phyloP scores from a whole-genome alignment of 257 asterid species.

The Rubia yunnanensis region DNA sequence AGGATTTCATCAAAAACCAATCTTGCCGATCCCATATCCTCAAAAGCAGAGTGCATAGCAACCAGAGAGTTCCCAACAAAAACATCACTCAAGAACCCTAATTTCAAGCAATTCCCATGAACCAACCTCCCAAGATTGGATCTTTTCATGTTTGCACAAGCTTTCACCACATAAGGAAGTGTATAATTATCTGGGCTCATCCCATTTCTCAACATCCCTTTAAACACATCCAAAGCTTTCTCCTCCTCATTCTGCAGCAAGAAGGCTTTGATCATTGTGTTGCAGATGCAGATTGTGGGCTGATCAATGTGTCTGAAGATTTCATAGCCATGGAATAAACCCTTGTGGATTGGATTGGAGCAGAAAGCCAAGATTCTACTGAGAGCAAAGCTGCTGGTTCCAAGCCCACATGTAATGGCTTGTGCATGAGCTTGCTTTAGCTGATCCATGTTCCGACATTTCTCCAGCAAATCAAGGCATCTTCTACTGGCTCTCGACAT shows the following conservation, averaged over 20 bases:
- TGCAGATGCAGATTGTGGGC: conserved; percentile 59
- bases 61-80: conserved; percentile 51
- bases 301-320: conserved; percentile 38
- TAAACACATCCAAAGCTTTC: conserved; percentile 29
- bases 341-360: conserved; percentile 40
- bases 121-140: conserved; percentile 34
- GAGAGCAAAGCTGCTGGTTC: conserved; percentile 45
- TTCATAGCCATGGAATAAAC: conserved; percentile 31
- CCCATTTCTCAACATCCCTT: conserved; percentile 28
- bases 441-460: conserved; percentile 38
- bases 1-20: conserved; percentile 47
- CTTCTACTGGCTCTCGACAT: conserved; percentile 21
- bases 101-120: conserved; percentile 45
- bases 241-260: conserved; percentile 33
- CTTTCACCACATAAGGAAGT: conserved; percentile 50
- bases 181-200: conserved; percentile 59
- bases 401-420: conserved; percentile 47
- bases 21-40: conserved; percentile 43
- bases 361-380: conserved; percentile 71
- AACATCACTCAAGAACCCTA: conserved; percentile 36
- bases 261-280: conserved; percentile 55
- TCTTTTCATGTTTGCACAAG: conserved; percentile 32
- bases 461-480: conserved; percentile 34
- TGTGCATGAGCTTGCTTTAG: conserved; percentile 44
- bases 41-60: conserved; percentile 40